Base-by-base conservation (phyloP, 2,329 filamentous ascomycete species). In the Sporothrix sp. region DNA sequence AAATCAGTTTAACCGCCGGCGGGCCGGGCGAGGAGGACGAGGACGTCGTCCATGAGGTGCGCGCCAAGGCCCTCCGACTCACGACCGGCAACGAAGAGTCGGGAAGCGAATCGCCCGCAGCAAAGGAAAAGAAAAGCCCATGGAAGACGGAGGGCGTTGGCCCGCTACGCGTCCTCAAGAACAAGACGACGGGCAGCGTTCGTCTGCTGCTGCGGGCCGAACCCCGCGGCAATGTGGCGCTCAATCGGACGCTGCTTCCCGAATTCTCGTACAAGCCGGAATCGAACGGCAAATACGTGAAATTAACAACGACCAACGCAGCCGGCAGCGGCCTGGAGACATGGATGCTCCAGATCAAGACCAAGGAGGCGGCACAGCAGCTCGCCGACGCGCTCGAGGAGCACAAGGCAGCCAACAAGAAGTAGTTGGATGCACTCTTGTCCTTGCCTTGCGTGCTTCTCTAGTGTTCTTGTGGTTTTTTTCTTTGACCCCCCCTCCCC, bases 81-180 rank as follows among this genome's bases (percentile, higher is more conserved):
- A 67, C 73, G 36, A 66, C 70, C 13, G 67, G 71, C 7, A 66
- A 67, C 6, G 64, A 67, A n/a, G 68, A 68, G 8, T 67, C 62
- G 20, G 73, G 74, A 13, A 66, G 67, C 13, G 70, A 72, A 23
- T 68, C 71, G n/a, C 69, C 70, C 23, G 63, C 59, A 3, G 54
- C 60, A 21, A 68, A 65, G 36, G 58, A 63, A 45, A 74, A 73
- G 59, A 68, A 74, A 59, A 77, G 71, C 48, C 72, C 74, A 2
- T 94, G 85, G 85, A 69, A 74, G 27, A 80, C 75, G 1, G 78
- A 84, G 63, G 87, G 87, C 39, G 70, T 87, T 7, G 88, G 88
- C 0, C 75, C 79, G 10, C 68, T 90, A 48, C 82, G 85, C 35
- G 63, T 95, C 13, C 71, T 94, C 54, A 84, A 84, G 65, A 76